Percentiles rank a stretch among this genome's conserved stretches.
Conservation (phyloP, 108 stramenopile species). For the Skeletonema potamos region DNA sequence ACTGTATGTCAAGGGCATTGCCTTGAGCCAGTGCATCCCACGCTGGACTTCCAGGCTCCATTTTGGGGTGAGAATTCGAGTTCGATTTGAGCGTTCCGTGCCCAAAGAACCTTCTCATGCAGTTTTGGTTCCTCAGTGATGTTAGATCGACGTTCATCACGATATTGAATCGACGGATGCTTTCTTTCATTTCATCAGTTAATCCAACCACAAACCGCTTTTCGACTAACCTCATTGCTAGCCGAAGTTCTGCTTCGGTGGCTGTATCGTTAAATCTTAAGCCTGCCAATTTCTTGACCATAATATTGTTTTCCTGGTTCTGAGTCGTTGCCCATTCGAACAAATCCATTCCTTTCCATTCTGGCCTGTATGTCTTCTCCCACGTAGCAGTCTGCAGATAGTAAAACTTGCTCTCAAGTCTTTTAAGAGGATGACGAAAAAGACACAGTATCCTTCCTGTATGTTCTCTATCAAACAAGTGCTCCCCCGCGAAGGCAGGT, state of each 20-base stretch:
- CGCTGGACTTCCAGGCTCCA: constrained; percentile 17
- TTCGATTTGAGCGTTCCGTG: constrained; percentile 11
- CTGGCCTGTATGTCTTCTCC: constrained; percentile 48
- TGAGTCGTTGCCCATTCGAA: constrained; percentile 44
- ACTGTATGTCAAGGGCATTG: constrained; percentile 36
- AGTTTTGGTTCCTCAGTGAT: constrained; percentile 3
- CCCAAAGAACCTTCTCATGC: constrained; percentile 32
- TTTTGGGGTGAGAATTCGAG: constrained; percentile 18
- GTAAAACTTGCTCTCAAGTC: constrained; percentile 52
- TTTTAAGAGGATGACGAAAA: constrained; percentile 56
- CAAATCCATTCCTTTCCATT: constrained; percentile 43
- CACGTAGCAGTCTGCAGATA: constrained; percentile 52
- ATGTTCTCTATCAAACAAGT: not conserved
- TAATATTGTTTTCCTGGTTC: constrained; percentile 10
- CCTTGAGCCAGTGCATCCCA: constrained; percentile 36
- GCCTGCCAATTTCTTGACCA: constrained; percentile 20
- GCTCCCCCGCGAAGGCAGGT: not conserved
- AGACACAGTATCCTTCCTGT: constrained; percentile 19
- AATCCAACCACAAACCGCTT: constrained; percentile 53
- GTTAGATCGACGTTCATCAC: constrained; percentile 31
- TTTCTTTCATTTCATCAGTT: constrained; percentile 47
- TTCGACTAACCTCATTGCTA: constrained; percentile 39
- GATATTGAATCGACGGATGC: constrained; percentile 43
- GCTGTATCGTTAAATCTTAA: not conserved
- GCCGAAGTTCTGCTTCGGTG: constrained; percentile 12